Percentiles rank a stretch among this genome's conserved stretches.
phyloP scores from a whole-genome alignment of 2,329 filamentous ascomycete species.

The Fusarium tjaetaba region DNA sequence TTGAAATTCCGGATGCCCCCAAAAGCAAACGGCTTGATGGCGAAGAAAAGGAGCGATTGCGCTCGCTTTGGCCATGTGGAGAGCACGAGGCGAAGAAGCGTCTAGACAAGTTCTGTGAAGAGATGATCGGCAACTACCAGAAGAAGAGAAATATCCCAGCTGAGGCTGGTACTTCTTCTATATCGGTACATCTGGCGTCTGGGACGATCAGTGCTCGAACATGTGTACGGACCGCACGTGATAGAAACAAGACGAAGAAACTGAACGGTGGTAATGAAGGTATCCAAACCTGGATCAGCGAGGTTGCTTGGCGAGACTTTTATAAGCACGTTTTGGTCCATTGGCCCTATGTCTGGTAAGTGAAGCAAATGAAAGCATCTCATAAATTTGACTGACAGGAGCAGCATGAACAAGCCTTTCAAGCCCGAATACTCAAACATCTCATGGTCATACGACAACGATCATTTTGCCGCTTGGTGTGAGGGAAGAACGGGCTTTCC shows the following conservation, averaged over 20 bases:
- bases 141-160: slow-evolving; percentile 73
- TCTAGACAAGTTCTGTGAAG: slow-evolving; percentile 73
- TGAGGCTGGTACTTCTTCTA: slow-evolving; percentile 68
- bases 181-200: slow-evolving; percentile 78
- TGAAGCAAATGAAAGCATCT: neutral
- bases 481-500: slow-evolving; percentile 81
- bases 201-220: slow-evolving; percentile 76
- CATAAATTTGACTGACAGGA: neutral
- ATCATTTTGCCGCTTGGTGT: slow-evolving; percentile 78
- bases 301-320: slow-evolving; percentile 88
- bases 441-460: slow-evolving; percentile 78
- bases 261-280: slow-evolving; percentile 74
- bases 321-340: slow-evolving; percentile 86
- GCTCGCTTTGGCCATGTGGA: slow-evolving; percentile 75
- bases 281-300: slow-evolving; percentile 79
- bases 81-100: slow-evolving; percentile 75
- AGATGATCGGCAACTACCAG: slow-evolving; percentile 70
- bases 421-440: slow-evolving; percentile 88
- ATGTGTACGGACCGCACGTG: slow-evolving; percentile 70
- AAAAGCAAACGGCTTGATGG: slow-evolving; percentile 68
- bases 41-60: slow-evolving; percentile 68
- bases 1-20: slow-evolving; percentile 69
- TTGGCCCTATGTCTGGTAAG: slow-evolving; percentile 84
- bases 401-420: slow-evolving; percentile 68
- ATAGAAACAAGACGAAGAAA: slow-evolving; percentile 69